Evolutionary conservation across 179 eudicot genomes (phyloP), one percentile per base, ranked within the genome.

Genomic region (Beta corolliflora): DNA sequence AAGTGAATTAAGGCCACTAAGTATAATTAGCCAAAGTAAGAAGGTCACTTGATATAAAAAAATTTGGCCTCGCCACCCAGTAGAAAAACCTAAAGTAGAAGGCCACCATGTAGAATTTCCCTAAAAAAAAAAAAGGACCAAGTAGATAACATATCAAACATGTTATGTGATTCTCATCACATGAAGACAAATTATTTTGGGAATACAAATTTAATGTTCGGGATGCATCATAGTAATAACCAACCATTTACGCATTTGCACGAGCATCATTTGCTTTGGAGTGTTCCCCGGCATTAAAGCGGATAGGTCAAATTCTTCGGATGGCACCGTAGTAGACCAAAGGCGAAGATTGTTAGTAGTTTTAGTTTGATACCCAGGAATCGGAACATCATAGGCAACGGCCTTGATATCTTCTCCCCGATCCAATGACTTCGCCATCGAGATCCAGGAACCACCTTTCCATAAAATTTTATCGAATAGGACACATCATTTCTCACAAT

Each of bases 291-390:
- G 89, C 83, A 85, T 94, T 94, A 79, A 93, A 70, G 98, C 93
- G 72, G 48, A 10, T 76, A 94, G 78, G 88, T 94, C 91, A 84
- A 94, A 88, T 60, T 77, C 91, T 73, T 89, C 88, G 21, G 97
- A 89, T 48, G 91, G 72, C 59, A 89, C 94, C 81, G 85, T 90
- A 23, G 98, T 92, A 70, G 96, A 93, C 97, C 98, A 94, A 65
- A 94, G 78, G 50, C 98, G 92, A 84, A 93, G 96, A 82, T 90
- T 94, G 71, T 90, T 89, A 18, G 98, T 94, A 64, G 90, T 91
- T 85, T 85, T 93, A 69, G 98, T 94, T 86, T 90, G 91, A 83
- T 92, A 94, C 79, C 98, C 98, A 64, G 98, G 98, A 86, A 94
- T 92, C 23, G 98, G 98, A 66, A 93, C 93, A 87, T 94, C 97